A percentile compares a stretch with the other conserved stretches of the same genome.
These are phyloP conservation scores for Ascochyta koolunga DNA, from an alignment of 2,329 filamentous ascomycete species.

Conservation along the genomic window DNA sequence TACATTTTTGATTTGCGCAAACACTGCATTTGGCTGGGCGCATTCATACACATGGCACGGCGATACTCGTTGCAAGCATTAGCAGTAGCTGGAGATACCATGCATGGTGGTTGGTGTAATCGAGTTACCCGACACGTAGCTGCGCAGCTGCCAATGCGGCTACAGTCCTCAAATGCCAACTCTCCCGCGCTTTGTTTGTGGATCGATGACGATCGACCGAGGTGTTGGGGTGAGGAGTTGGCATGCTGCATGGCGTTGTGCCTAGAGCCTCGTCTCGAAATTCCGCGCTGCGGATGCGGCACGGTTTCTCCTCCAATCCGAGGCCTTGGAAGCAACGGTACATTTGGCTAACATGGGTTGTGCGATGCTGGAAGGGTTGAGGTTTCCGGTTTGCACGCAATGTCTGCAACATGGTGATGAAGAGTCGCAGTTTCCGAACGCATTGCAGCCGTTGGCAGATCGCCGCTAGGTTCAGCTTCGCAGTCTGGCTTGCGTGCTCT, in stretches of 20 bases:
- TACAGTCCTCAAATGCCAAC: constrained; percentile 1
- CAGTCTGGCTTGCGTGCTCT: constrained; percentile 9
- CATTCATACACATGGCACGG: constrained; percentile 32
- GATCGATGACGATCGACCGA: constrained; percentile 21
- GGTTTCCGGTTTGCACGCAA: not conserved
- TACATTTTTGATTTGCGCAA: constrained; percentile 2
- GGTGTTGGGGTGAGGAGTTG: constrained; percentile 19
- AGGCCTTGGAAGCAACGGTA: not conserved
- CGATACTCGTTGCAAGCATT: constrained; percentile 21
- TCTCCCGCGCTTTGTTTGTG: constrained; percentile 8
- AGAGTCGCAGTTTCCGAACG: not conserved
- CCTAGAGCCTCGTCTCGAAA: constrained; percentile 11
- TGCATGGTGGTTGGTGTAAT: constrained; percentile 9
- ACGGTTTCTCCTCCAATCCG: constrained; percentile 17
- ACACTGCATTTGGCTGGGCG: constrained; percentile 27
- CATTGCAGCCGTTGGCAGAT: constrained; percentile 11
- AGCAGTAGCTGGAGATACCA: constrained; percentile 13
- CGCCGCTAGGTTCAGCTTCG: constrained; percentile 11
- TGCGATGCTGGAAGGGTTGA: constrained; percentile 4
- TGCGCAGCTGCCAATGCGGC: constrained; percentile 22
- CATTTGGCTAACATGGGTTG: constrained; percentile 5
- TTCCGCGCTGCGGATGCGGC: not conserved
- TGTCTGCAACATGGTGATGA: not conserved
- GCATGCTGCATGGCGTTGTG: constrained; percentile 7
- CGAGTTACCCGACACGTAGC: constrained; percentile 34